Percentiles rank a stretch among this genome's conserved stretches.
Evolutionary conservation across 1,284 basidiomycete genomes (phyloP).

Genomic region (Pseudozyma pruni): DNA sequence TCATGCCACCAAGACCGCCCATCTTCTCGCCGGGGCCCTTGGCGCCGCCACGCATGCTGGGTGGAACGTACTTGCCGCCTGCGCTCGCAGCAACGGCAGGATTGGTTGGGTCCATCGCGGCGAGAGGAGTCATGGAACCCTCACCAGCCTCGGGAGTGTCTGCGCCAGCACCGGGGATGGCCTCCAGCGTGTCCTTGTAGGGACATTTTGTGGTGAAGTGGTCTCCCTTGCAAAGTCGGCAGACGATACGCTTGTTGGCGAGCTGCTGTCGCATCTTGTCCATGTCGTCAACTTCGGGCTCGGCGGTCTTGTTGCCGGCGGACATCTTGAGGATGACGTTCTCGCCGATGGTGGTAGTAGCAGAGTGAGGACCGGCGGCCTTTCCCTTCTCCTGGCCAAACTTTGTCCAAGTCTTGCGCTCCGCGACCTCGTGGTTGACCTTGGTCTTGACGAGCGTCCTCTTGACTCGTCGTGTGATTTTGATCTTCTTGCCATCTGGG

Average conservation of each 20-base stretch:
- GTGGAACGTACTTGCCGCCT: conserved; percentile 88
- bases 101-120: conserved; percentile 59
- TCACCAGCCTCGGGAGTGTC: conserved; percentile 69
- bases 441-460: conserved; percentile 89
- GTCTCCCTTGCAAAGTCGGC: conserved; percentile 93
- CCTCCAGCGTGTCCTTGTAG: conserved; percentile 86
- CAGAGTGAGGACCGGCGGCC: conserved; percentile 82
- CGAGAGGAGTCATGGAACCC: conserved; percentile 71
- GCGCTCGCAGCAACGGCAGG: conserved; percentile 64
- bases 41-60: conserved; percentile 80
- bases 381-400: conserved; percentile 93
- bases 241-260: conserved; percentile 83
- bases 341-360: conserved; percentile 94
- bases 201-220: conserved; percentile 99
- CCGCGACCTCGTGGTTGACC: conserved; percentile 91
- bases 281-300: conserved; percentile 78
- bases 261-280: conserved; percentile 79
- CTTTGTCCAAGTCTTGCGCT: conserved; percentile 91
- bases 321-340: conserved; percentile 85
- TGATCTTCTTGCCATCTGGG: conserved; percentile 93
- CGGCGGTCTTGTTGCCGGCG: conserved; percentile 74
- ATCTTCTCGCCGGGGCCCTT: conserved; percentile 81
- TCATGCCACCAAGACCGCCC: conserved; percentile 71
- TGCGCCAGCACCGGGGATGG: conserved; percentile 73
- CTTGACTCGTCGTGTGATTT: conserved; percentile 86